Conservation (phyloP, 2,329 filamentous ascomycete species). For the Penicillium psychrosexuale region DNA sequence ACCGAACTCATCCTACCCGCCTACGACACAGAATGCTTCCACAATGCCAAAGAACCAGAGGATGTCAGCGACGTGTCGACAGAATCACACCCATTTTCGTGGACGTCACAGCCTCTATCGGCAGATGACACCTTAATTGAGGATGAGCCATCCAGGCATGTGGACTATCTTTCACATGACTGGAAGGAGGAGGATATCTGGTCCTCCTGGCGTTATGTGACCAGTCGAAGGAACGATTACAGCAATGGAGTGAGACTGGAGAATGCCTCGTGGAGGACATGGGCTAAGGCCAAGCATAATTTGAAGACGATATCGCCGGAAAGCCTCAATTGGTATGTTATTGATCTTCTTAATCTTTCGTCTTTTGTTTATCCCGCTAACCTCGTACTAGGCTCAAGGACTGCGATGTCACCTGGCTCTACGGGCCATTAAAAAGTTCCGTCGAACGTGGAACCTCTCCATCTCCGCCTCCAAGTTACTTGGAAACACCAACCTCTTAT, state of each 20-base stretch:
- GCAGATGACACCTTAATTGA: slow-evolving; percentile 78
- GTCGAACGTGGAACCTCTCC: slow-evolving; percentile 31
- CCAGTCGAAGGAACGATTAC: slow-evolving; percentile 73
- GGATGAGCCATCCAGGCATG: slow-evolving; percentile 75
- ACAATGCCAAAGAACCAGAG: slow-evolving; percentile 46
- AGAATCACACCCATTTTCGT: slow-evolving; percentile 50
- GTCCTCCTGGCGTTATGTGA: slow-evolving; percentile 93
- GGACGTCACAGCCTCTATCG: slow-evolving; percentile 59
- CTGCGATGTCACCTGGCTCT: slow-evolving; percentile 95
- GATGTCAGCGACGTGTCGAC: slow-evolving; percentile 22
- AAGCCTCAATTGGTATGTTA: slow-evolving; percentile 81
- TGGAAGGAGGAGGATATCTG: slow-evolving; percentile 97
- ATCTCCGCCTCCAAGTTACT: slow-evolving; percentile 52
- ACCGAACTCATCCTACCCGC: slow-evolving; percentile 44
- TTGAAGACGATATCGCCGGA: slow-evolving; percentile 86
- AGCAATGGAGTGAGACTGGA: slow-evolving; percentile 79
- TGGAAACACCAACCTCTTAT: slow-evolving; percentile 65
- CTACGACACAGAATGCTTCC: slow-evolving; percentile 37
- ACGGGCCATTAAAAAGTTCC: slow-evolving; percentile 82
- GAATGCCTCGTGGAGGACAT: slow-evolving; percentile 95
- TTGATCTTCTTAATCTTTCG: background rate
- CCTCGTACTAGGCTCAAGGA: slow-evolving; percentile 78
- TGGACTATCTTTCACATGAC: slow-evolving; percentile 91
- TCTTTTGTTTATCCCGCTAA: slow-evolving; percentile 9
- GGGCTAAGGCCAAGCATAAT: slow-evolving; percentile 88